Conservation (phyloP, 2,329 filamentous ascomycete genomes). For the Ophiocordyceps polyrhachis-furcata region DNA sequence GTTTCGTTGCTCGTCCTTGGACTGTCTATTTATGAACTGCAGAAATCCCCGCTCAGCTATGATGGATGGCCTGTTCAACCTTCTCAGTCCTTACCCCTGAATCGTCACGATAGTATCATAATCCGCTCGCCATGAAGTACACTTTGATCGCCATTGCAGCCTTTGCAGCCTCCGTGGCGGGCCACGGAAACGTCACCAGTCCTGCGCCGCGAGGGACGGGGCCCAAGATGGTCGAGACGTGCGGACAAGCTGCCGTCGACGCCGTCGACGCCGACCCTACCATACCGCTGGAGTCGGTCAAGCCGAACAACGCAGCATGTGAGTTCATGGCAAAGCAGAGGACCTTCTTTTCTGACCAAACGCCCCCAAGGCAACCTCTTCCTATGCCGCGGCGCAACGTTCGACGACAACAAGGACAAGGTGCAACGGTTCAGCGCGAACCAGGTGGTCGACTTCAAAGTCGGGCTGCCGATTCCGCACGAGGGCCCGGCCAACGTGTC, state of each 20-base stretch:
- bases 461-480: conserved; percentile 24
- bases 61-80: too few species aligned
- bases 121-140: background rate
- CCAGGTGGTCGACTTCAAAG: conserved; percentile 22
- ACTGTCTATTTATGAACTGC: background rate
- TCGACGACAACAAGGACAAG: conserved; percentile 23
- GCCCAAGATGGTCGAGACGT: conserved; percentile 19
- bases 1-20: background rate
- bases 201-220: background rate
- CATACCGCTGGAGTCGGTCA: conserved; percentile 8
- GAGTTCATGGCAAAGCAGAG: background rate
- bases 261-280: background rate
- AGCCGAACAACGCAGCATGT: conserved; percentile 7
- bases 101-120: too few species aligned
- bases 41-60: too few species aligned
- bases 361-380: conserved; percentile 14
- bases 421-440: conserved; percentile 24
- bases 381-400: conserved; percentile 27
- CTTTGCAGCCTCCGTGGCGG: background rate
- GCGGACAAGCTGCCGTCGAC: conserved; percentile 16
- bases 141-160: background rate
- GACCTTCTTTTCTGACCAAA: background rate
- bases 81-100: background rate
- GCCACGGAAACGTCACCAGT: background rate
- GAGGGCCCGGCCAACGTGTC: conserved; percentile 34